Conservation (phyloP, 108 stramenopile species). For the Fragilaria radians region DNA sequence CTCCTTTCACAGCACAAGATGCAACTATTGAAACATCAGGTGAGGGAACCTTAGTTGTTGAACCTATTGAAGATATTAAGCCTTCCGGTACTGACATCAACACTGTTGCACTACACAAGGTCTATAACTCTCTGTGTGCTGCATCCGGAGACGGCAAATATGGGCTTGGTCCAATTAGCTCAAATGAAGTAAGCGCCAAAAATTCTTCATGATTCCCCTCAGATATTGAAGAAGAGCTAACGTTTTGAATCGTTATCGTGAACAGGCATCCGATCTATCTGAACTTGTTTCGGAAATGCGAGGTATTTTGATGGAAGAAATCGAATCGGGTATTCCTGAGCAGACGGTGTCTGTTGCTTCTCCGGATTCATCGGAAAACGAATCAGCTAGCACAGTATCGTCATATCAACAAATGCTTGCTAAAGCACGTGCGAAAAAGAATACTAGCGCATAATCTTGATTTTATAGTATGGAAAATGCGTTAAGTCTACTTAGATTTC, state of each 20-base stretch:
- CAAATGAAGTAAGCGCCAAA: not conserved
- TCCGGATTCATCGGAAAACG: no score
- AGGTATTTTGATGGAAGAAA: conserved; percentile 61
- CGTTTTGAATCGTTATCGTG: no score
- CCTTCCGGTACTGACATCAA: conserved; percentile 32
- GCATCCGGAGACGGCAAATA: conserved; percentile 65
- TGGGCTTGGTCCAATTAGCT: conserved; percentile 18
- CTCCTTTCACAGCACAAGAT: conserved; percentile 24
- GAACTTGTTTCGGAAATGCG: conserved; percentile 53
- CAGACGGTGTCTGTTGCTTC: no score
- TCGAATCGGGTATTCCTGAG: conserved; percentile 38
- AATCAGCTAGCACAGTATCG: conserved; percentile 4
- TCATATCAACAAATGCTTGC: conserved; percentile 47
- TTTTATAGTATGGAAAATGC: not conserved
- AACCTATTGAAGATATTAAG: not conserved
- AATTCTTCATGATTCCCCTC: no score
- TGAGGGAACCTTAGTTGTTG: conserved; percentile 4
- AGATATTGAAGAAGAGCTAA: no score
- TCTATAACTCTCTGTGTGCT: conserved; percentile 40
- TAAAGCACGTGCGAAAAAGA: conserved; percentile 36
- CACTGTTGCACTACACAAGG: conserved; percentile 33
- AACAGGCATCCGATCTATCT: conserved; percentile 46
- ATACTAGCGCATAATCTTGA: no score
- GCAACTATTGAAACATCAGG: conserved; percentile 11
- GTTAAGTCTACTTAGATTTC: no score